These are phyloP conservation scores for Ophiobolus disseminans DNA, from an alignment of 2,329 filamentous ascomycete species.

Conservation along the genomic window DNA sequence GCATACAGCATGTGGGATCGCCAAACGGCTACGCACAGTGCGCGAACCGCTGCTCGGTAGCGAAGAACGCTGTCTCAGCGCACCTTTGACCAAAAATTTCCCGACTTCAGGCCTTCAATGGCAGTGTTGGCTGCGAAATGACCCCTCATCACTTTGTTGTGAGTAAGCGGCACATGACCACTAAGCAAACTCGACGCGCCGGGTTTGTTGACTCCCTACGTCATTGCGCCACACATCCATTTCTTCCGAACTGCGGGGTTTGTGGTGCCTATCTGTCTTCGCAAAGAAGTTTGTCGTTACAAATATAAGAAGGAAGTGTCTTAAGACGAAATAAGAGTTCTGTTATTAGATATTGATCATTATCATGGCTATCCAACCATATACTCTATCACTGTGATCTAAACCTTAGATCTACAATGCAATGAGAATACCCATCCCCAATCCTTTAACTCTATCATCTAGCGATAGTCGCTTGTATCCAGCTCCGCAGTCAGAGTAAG, in stretches of 20 bases:
- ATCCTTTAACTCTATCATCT: too few relatives aligned
- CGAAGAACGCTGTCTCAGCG: too few relatives aligned
- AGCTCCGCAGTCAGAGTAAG: slow-evolving; percentile 55
- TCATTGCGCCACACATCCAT: too few relatives aligned
- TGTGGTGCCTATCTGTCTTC: background rate
- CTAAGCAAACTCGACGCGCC: background rate
- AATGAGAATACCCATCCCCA: too few relatives aligned
- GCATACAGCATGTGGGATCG: too few relatives aligned
- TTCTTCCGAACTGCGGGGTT: background rate
- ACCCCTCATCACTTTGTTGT: background rate
- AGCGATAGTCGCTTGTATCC: slow-evolving; percentile 28
- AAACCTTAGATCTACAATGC: too few relatives aligned
- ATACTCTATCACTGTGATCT: background rate
- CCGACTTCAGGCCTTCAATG: background rate
- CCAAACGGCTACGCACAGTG: too few relatives aligned
- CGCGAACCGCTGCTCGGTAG: too few relatives aligned
- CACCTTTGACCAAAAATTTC: too few relatives aligned
- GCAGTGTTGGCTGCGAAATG: background rate
- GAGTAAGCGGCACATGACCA: background rate
- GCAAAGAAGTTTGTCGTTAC: background rate
- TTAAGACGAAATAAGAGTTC: too few relatives aligned
- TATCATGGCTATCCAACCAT: slow-evolving; percentile 1
- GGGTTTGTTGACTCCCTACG: background rate
- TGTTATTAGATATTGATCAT: slow-evolving; percentile 9
- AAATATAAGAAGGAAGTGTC: too few relatives aligned